Conservation (phyloP, 2,329 filamentous ascomycete species). For the Dothiorella sarmentorum region DNA sequence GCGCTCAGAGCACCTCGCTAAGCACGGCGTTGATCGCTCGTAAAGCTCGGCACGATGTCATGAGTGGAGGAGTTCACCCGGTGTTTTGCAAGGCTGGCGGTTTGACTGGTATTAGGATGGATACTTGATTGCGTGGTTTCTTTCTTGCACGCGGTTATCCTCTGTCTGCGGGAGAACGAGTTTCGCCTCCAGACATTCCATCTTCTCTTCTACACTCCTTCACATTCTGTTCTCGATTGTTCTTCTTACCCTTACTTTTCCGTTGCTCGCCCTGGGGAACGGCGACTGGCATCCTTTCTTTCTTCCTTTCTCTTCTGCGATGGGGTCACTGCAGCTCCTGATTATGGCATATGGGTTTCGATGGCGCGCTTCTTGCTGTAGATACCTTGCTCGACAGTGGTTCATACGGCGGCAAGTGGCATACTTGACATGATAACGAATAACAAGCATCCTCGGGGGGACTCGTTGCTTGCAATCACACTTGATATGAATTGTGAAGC, state of each 20-base stretch:
- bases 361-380: conserved; percentile 6
- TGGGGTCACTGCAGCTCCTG: conserved; percentile 8
- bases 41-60: neutral
- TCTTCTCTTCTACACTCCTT: neutral
- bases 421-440: conserved; percentile 7
- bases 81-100: neutral
- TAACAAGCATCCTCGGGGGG: neutral
- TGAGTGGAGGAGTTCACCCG: neutral
- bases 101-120: neutral
- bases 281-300: neutral
- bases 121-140: neutral
- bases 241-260: neutral
- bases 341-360: conserved; percentile 14
- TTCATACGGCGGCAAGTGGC: conserved; percentile 7
- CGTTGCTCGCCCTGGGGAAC: neutral
- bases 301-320: conserved; percentile 1
- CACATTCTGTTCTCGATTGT: neutral
- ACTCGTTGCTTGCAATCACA: neutral
- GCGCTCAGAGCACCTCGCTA: conserved; percentile 2
- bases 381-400: conserved; percentile 4
- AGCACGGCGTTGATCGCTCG: neutral
- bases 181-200: neutral
- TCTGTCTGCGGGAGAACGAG: neutral
- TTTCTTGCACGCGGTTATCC: conserved; percentile 8
- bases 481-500: neutral